These are phyloP conservation scores for Quercus dentata DNA, from an alignment of 306 rosid species.

Conservation along the genomic window DNA sequence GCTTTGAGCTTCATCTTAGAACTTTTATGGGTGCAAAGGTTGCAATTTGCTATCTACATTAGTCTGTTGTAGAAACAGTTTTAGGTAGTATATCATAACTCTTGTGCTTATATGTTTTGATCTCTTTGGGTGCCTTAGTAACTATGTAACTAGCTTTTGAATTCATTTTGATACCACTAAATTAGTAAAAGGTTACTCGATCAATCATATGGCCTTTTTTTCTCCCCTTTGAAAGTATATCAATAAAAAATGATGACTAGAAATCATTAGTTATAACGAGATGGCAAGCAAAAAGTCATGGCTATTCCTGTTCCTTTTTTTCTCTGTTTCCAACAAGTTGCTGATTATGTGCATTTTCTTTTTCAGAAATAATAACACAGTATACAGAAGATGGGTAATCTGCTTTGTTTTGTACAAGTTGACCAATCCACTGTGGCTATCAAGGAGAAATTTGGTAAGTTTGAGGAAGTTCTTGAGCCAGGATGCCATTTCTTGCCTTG, in stretches of 20 bases:
- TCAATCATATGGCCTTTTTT: no score
- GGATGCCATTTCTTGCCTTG: slow-evolving; percentile 96
- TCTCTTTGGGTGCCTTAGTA: neutral
- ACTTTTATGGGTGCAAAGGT: neutral
- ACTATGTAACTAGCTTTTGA: neutral
- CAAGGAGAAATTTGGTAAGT: slow-evolving; percentile 72
- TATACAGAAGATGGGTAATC: slow-evolving; percentile 68
- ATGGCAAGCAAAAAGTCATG: no score
- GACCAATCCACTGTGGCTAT: slow-evolving; percentile 80
- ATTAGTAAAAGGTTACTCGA: no score
- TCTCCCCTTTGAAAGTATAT: no score
- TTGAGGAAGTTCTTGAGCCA: slow-evolving; percentile 72
- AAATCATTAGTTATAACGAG: no score
- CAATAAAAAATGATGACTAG: no score
- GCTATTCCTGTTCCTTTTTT: neutral
- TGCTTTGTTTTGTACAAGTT: slow-evolving; percentile 68
- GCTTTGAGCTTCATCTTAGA: neutral
- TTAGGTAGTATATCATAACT: neutral
- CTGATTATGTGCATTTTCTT: neutral
- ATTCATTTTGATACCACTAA: neutral
- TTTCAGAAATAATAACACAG: slow-evolving; percentile 10
- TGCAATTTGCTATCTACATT: neutral
- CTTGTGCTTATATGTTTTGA: neutral
- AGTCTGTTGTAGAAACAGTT: neutral
- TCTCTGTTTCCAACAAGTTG: neutral